These are phyloP conservation scores for Lanmaoa pseudosensibilis DNA, from an alignment of 768 basidiomycete species.

Conservation along the genomic window DNA sequence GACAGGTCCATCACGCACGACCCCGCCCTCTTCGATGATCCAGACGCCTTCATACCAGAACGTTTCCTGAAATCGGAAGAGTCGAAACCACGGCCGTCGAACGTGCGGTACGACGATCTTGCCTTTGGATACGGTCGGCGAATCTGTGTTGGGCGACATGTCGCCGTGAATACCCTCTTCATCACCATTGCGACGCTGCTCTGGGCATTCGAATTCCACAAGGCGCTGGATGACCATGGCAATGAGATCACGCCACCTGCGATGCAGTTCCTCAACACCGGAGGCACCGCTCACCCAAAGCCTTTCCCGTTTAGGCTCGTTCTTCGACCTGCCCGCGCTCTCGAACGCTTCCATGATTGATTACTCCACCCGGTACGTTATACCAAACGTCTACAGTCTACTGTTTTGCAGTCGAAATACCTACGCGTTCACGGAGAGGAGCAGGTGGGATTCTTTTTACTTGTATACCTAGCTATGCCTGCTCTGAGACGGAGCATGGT, in stretches of 20 bases:
- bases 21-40: conserved; percentile 7
- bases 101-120: conserved; percentile 12
- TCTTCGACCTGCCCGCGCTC: background rate
- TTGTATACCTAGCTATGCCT: background rate
- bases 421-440: background rate
- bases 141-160: conserved; percentile 5
- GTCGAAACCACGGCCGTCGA: background rate
- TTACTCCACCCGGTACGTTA: background rate
- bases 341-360: background rate
- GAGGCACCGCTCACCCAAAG: conserved; percentile 4
- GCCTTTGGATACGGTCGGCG: conserved; percentile 16
- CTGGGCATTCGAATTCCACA: conserved; percentile 10
- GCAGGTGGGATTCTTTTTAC: background rate
- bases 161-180: conserved; percentile 9
- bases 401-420: background rate
- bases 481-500: background rate
- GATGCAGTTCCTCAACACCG: conserved; percentile 7
- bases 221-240: conserved; percentile 3
- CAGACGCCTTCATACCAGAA: conserved; percentile 18
- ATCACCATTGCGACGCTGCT: conserved; percentile 9
- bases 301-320: conserved; percentile 6
- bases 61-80: conserved; percentile 9
- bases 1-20: conserved; percentile 10
- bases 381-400: no score
- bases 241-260: conserved; percentile 7